Conservation (phyloP, 169 alveolate genomes). For the Besnoitia besnoiti region DNA sequence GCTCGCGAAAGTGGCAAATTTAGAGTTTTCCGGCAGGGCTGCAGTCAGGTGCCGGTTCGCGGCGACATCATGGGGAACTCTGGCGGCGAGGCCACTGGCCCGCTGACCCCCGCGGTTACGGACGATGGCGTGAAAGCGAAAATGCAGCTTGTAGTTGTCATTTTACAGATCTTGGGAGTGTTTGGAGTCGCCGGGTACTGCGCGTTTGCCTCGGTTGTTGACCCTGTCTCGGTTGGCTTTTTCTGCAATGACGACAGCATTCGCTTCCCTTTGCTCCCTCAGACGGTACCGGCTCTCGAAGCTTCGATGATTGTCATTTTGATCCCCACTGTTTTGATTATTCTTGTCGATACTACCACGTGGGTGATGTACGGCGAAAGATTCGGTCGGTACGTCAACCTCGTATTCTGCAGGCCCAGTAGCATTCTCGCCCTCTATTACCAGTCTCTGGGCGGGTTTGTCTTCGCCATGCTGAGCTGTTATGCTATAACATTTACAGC, state of each 20-base stretch:
- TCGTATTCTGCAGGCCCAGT: slow-evolving; percentile 44
- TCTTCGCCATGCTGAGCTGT: slow-evolving; percentile 46
- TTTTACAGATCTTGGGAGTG: slow-evolving; percentile 38
- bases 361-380: slow-evolving; percentile 19
- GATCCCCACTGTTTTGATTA: slow-evolving; percentile 15
- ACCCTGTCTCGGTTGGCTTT: slow-evolving; percentile 51
- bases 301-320: slow-evolving; percentile 50
- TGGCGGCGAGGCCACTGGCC: not conserved
- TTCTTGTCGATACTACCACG: slow-evolving; percentile 20
- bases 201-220: slow-evolving; percentile 24
- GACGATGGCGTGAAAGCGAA: not conserved
- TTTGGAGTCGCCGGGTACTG: slow-evolving; percentile 42
- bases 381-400: not conserved
- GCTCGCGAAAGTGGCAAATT: no score
- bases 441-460: slow-evolving; percentile 47
- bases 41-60: no score
- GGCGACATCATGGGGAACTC: no score
- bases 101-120: not conserved
- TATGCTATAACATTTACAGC: slow-evolving; percentile 46
- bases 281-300: slow-evolving; percentile 59
- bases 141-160: slow-evolving; percentile 1
- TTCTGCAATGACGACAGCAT: slow-evolving; percentile 63
- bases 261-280: slow-evolving; percentile 58
- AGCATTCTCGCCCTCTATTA: slow-evolving; percentile 6
- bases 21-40: no score